Evolutionary conservation across 805 yeast species (phyloP).

Genomic region (Zygoascus ofunaensis): DNA sequence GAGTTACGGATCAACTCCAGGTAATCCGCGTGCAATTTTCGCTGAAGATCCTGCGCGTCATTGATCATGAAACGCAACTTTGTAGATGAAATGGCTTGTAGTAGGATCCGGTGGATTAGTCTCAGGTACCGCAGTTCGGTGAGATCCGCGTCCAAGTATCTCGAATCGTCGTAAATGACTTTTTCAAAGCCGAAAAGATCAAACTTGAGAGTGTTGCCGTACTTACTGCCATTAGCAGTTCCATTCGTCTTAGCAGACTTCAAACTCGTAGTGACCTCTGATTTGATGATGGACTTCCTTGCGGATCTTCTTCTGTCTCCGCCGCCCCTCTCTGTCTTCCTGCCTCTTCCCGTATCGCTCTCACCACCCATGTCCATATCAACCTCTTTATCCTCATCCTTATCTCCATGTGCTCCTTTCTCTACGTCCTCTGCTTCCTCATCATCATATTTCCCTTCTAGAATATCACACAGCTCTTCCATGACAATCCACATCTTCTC

Average conservation of each 20-base stretch:
- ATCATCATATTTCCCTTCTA: slow-evolving; percentile 12
- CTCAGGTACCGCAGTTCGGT: slow-evolving; percentile 21
- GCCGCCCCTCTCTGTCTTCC: too few species aligned
- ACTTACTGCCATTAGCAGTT: background rate
- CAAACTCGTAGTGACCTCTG: too few species aligned
- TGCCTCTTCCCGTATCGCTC: too few species aligned
- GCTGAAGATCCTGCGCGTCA: slow-evolving; percentile 25
- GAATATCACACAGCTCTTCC: slow-evolving; percentile 17
- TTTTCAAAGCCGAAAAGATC: background rate
- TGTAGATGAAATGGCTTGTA: slow-evolving; percentile 26
- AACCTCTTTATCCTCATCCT: slow-evolving; percentile 2
- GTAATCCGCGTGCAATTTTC: slow-evolving; percentile 19
- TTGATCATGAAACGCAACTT: slow-evolving; percentile 28
- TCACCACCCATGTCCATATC: too few species aligned
- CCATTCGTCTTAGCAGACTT: background rate
- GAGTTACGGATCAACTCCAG: slow-evolving; percentile 23
- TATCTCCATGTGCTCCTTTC: background rate
- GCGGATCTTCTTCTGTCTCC: too few species aligned
- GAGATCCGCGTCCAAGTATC: background rate
- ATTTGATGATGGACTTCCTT: background rate
- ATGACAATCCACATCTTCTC: slow-evolving; percentile 27
- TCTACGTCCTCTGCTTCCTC: slow-evolving; percentile 1
- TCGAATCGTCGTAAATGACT: background rate
- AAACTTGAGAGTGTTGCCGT: too few species aligned
- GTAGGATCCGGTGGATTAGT: slow-evolving; percentile 22